Evolutionary conservation across 805 yeast species (phyloP).

Genomic region (Ogataea haglerorum): DNA sequence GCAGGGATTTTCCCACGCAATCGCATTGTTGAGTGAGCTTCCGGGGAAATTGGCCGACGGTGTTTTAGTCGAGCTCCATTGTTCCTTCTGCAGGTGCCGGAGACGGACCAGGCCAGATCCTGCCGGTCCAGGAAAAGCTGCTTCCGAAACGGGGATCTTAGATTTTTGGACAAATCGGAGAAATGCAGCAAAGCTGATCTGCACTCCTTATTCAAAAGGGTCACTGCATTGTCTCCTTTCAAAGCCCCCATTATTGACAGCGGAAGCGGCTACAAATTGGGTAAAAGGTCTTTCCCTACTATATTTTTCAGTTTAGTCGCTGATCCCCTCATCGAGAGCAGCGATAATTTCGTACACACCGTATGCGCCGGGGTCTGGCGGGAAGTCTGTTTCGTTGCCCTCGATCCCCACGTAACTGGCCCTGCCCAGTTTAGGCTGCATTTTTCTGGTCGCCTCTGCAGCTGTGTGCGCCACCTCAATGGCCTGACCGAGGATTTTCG

Average conservation of each 20-base stretch:
- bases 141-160: background rate
- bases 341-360: slow-evolving; percentile 35
- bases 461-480: slow-evolving; percentile 29
- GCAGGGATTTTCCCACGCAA: background rate
- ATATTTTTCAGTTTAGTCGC: background rate
- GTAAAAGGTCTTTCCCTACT: background rate
- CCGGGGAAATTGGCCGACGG: background rate
- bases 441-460: slow-evolving; percentile 36
- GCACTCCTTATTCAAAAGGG: background rate
- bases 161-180: background rate
- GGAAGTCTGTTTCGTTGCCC: slow-evolving; percentile 28
- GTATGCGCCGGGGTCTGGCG: slow-evolving; percentile 42
- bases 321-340: slow-evolving; percentile 18
- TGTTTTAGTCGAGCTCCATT: background rate
- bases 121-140: background rate
- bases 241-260: no score
- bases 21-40: background rate
- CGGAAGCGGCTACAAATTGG: no score
- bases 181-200: background rate
- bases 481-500: slow-evolving; percentile 25
- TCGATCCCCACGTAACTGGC: slow-evolving; percentile 37
- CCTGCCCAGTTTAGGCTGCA: slow-evolving; percentile 36
- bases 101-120: background rate
- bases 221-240: no score
- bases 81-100: background rate